Percentiles rank a stretch among this genome's conserved stretches.
phyloP scores from a whole-genome alignment of 1,284 basidiomycete species.

The Rhodofomes roseus region DNA sequence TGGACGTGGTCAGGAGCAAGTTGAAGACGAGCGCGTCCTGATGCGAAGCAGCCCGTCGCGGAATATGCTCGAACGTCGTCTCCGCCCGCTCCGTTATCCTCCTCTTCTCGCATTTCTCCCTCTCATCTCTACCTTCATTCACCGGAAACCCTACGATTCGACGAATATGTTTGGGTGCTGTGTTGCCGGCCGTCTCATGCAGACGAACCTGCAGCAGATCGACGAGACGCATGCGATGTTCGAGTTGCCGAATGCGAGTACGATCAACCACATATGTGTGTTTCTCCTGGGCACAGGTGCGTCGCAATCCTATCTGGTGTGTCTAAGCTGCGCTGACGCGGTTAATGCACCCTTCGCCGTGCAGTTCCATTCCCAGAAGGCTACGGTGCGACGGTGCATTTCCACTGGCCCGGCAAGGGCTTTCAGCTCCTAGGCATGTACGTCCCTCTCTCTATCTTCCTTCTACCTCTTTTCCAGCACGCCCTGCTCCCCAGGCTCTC shows the following conservation, averaged over 20 bases:
- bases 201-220: constrained; percentile 73
- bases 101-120: neutral
- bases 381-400: constrained; percentile 86
- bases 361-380: constrained; percentile 84
- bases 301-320: constrained; percentile 15
- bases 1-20: neutral
- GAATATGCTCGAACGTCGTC: constrained; percentile 2
- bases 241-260: constrained; percentile 69
- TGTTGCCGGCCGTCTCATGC: constrained; percentile 71
- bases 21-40: neutral
- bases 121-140: neutral
- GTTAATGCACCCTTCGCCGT: neutral
- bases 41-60: neutral
- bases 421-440: constrained; percentile 88
- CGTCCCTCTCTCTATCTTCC: constrained; percentile 27
- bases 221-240: constrained; percentile 87
- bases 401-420: constrained; percentile 86
- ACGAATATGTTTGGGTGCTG: constrained; percentile 66
- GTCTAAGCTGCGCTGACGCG: neutral
- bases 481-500: constrained; percentile 57
- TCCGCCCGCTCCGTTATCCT: neutral
- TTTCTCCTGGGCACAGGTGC: constrained; percentile 81
- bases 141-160: neutral
- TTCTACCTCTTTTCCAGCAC: neutral
- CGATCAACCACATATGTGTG: constrained; percentile 88